Conservation (phyloP, 1,284 basidiomycete species). For the Ceratobasidium sp. region DNA sequence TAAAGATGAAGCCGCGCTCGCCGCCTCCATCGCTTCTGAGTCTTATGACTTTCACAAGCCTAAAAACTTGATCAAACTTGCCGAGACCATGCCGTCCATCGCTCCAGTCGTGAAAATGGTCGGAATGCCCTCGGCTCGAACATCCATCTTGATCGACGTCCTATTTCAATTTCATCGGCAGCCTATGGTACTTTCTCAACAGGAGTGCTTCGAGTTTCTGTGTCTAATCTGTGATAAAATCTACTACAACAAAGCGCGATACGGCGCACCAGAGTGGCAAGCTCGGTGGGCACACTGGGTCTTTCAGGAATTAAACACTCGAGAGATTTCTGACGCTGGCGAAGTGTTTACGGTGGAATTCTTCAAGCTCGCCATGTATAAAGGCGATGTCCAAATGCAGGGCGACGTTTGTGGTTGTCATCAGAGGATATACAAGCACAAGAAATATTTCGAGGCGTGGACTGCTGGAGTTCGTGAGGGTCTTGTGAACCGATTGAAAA, state of each 20-base stretch:
- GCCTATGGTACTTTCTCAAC: neutral
- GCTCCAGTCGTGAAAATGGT: neutral
- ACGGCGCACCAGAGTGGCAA: constrained; percentile 22
- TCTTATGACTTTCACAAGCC: neutral
- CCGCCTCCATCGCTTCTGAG: neutral
- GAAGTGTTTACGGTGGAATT: constrained; percentile 5
- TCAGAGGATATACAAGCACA: neutral
- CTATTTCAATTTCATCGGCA: constrained; percentile 1
- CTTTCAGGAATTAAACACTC: constrained; percentile 6
- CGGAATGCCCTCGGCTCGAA: neutral
- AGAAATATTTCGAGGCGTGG: neutral
- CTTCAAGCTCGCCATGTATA: constrained; percentile 4
- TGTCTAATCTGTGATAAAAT: neutral
- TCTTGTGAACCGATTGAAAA: neutral
- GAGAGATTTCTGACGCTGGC: neutral
- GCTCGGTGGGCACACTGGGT: constrained; percentile 13
- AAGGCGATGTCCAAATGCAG: neutral
- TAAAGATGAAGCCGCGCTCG: neutral
- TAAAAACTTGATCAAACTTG: constrained; percentile 5
- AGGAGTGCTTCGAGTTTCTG: neutral
- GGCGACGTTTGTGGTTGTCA: neutral
- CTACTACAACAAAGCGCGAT: neutral
- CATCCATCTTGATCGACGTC: neutral
- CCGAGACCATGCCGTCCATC: neutral
- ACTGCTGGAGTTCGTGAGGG: neutral